These are phyloP conservation scores for Tetrahymena thermophila DNA, from an alignment of 73 alveolate genomes.

Conservation along the genomic window DNA sequence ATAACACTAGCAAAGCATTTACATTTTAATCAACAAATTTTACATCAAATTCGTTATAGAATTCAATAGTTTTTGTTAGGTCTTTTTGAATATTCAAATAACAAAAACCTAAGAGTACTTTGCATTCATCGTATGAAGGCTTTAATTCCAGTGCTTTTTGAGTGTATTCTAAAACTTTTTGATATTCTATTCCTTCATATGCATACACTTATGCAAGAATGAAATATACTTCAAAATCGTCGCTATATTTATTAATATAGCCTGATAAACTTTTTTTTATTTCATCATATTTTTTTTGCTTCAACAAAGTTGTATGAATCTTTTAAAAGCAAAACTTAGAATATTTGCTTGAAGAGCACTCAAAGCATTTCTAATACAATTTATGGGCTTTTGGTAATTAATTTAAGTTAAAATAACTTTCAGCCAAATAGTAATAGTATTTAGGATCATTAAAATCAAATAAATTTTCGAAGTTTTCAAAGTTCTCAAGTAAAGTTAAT, in stretches of 20 bases:
- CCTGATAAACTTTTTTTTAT: neutral
- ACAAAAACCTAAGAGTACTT: neutral
- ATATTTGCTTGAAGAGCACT: neutral
- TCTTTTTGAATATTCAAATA: neutral
- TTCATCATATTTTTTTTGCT: neutral
- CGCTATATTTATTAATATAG: neutral
- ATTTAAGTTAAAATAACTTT: neutral
- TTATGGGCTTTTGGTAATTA: neutral
- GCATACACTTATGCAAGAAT: neutral
- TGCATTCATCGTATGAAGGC: neutral
- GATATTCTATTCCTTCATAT: neutral
- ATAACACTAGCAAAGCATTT: neutral
- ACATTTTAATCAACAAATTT: neutral
- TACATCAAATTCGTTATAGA: neutral
- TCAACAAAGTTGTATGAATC: neutral
- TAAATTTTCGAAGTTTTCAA: neutral
- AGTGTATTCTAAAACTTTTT: neutral
- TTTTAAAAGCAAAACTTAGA: neutral
- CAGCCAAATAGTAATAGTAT: neutral
- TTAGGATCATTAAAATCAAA: neutral
- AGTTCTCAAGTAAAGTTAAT: neutral
- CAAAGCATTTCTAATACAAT: neutral
- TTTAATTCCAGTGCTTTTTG: neutral
- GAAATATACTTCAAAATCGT: neutral
- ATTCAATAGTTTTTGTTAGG: neutral